Percentiles rank a stretch among this genome's conserved stretches.
Conservation (phyloP, 768 basidiomycete genomes). For the Daedalea quercina region DNA sequence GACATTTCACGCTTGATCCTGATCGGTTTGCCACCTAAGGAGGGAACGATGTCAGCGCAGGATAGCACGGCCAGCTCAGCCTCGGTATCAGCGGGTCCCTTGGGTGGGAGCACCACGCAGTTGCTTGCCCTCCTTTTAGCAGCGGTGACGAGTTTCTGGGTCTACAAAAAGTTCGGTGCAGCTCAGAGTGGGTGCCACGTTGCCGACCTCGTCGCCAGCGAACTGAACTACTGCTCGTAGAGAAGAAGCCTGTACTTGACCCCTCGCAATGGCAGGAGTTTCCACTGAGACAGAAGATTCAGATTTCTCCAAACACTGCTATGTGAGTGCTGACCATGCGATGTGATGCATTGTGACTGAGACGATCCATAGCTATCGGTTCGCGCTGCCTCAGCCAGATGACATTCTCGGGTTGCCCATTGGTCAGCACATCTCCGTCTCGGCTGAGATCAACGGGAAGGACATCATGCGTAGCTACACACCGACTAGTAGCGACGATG, state of each 20-base stretch:
- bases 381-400: constrained; percentile 65
- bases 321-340: constrained; percentile 47
- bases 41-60: not conserved
- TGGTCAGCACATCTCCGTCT: constrained; percentile 93
- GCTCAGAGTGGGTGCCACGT: constrained; percentile 6
- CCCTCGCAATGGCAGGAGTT: constrained; percentile 77
- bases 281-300: constrained; percentile 71
- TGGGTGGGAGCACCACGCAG: constrained; percentile 32
- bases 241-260: constrained; percentile 65
- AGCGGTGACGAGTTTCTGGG: constrained; percentile 38
- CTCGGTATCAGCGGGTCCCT: constrained; percentile 18
- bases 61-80: not conserved
- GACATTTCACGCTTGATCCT: constrained; percentile 55
- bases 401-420: constrained; percentile 90
- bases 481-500: constrained; percentile 89
- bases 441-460: constrained; percentile 89
- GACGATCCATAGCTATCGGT: constrained; percentile 68
- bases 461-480: constrained; percentile 89
- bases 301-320: constrained; percentile 93
- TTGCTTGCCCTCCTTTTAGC: constrained; percentile 47
- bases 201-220: not conserved
- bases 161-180: constrained; percentile 44
- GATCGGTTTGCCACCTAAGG: constrained; percentile 37
- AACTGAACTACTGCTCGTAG: constrained; percentile 27
- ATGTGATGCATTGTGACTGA: not conserved